phyloP scores from a whole-genome alignment of 2,329 filamentous ascomycete genomes.

The Cercospora beticola region DNA sequence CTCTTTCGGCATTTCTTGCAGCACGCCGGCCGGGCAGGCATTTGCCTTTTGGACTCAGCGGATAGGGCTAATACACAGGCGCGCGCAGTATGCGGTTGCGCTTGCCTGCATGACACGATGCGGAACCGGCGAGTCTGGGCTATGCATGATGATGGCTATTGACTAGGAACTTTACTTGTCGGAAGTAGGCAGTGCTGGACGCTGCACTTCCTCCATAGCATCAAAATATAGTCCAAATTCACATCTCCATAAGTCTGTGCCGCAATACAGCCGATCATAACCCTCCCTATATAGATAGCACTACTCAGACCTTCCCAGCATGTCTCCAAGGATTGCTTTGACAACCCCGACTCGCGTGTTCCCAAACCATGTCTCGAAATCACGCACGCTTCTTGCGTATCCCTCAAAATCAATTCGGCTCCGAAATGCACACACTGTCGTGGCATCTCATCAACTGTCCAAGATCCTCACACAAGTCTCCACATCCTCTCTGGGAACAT shows the following conservation, averaged over 20 bases:
- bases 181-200: neutral
- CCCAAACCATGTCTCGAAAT: neutral
- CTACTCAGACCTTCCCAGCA: neutral
- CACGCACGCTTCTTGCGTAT: neutral
- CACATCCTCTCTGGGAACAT: conserved; percentile 14
- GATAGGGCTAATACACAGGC: neutral
- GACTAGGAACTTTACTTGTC: neutral
- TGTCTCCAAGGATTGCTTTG: neutral
- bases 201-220: neutral
- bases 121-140: neutral
- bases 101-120: neutral
- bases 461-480: conserved; percentile 17
- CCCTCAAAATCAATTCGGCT: neutral
- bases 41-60: neutral
- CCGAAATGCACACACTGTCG: neutral
- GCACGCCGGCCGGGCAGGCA: neutral
- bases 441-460: neutral
- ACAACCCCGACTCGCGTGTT: neutral
- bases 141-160: neutral
- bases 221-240: neutral
- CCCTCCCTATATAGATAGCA: neutral
- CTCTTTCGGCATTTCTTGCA: neutral
- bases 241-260: neutral
- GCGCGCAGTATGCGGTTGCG: neutral
- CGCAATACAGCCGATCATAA: neutral